A percentile compares a stretch with the other conserved stretches of the same genome.
These are phyloP conservation scores for Aciculosporium take DNA, from an alignment of 2,329 filamentous ascomycete species.

Conservation along the genomic window DNA sequence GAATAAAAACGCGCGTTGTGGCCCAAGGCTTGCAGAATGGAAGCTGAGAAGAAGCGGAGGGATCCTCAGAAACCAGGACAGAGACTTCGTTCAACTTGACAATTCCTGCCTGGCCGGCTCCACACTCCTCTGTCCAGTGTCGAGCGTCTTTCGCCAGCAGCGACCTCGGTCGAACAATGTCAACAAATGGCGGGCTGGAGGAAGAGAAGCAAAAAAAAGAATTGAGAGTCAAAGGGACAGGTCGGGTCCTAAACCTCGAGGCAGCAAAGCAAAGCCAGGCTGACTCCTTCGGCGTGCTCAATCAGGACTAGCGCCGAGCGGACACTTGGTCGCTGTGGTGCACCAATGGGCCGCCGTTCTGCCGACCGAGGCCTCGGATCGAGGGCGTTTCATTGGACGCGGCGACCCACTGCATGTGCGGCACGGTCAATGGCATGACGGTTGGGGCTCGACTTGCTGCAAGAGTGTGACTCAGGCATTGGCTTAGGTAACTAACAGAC, in stretches of 20 bases:
- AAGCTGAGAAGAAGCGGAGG: no score
- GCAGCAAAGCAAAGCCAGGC: no score
- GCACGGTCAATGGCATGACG: slow-evolving; percentile 17
- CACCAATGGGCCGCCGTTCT: slow-evolving; percentile 16
- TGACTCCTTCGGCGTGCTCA: slow-evolving; percentile 32
- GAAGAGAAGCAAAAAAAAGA: slow-evolving; percentile 7
- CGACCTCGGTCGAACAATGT: neutral
- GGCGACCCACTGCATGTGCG: slow-evolving; percentile 6
- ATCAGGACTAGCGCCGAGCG: slow-evolving; percentile 20
- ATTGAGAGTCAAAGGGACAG: slow-evolving; percentile 10
- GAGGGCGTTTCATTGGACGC: slow-evolving; percentile 14
- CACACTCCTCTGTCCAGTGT: neutral
- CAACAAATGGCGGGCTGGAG: slow-evolving; percentile 3
- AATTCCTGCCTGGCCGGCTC: no score
- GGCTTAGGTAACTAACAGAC: neutral
- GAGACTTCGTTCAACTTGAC: no score
- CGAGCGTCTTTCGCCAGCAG: neutral
- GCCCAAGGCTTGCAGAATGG: no score
- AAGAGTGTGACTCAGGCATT: slow-evolving; percentile 19
- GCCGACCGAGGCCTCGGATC: slow-evolving; percentile 6
- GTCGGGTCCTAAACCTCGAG: no score
- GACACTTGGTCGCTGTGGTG: neutral
- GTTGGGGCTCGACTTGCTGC: slow-evolving; percentile 5
- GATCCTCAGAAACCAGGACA: no score
- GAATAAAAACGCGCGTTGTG: no score